Evolutionary conservation across 1,284 basidiomycete genomes (phyloP), one percentile per base, ranked within the genome.

Genomic region (Ustilago nuda): DNA sequence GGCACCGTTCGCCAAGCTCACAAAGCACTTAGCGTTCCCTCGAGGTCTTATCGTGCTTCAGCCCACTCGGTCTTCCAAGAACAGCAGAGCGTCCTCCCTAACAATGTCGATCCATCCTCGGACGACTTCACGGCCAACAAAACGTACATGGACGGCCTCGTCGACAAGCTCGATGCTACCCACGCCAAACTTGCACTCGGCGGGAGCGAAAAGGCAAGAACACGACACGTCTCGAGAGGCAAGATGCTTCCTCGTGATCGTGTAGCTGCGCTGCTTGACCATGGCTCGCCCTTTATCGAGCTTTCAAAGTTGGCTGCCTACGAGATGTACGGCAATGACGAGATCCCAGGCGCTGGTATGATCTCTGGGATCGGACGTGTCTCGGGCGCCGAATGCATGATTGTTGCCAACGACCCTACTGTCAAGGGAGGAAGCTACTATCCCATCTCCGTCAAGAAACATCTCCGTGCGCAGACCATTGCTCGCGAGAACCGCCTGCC

Each of bases 381-480:
- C 56, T 90, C 92, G 19, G 94, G 85, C 8, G 88, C 90, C 65
- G 93, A 95, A 85, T 95, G 94, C 84, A 91, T 97, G 84, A 87
- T 98, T 9, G 91, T 97, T 12, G 92, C 94, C 45, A 98, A 98
- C 86, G 95, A 98, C 84, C 92, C 94, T 33, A 81, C 82, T 27
- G 76, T 82, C 52, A 79, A 82, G 33, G 78, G 78, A 35, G 80
- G 78, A 41, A 72, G 75, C 43, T 82, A 80, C 59, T 95, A 95
- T 84, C 95, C 95, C 13, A 87, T 98, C 68, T 95, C 94, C 9
- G 92, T 95, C 77, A 98, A 97, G 90, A 98, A 98, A 86, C 95
- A 98, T 84, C 87, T 98, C 27, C 90, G 95, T 45, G 95, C 95
- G 0, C 95, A 98, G 85, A 93, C 95, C 85, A 92, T 98, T 76